phyloP scores from a whole-genome alignment of 2,329 filamentous ascomycete species.

The Colletotrichum siamense region DNA sequence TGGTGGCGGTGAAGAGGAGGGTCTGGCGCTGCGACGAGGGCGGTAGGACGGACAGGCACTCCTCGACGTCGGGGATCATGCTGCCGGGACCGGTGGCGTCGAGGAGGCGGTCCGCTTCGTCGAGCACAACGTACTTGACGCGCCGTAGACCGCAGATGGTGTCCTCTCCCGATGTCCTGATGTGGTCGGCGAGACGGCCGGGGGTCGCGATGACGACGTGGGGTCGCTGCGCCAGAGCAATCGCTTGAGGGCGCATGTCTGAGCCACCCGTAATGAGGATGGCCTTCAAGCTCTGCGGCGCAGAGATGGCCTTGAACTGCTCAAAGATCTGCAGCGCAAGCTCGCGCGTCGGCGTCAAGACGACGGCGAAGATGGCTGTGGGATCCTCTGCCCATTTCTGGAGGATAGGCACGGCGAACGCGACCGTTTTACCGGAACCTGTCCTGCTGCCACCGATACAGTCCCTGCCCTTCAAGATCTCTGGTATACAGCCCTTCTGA shows the following conservation, averaged over 20 bases:
- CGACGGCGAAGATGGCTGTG: conserved; percentile 85
- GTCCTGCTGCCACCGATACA: conserved; percentile 95
- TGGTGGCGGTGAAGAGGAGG: conserved; percentile 92
- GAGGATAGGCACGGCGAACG: conserved; percentile 92
- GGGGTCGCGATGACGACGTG: conserved; percentile 96
- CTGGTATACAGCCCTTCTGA: conserved; percentile 90
- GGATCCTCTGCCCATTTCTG: conserved; percentile 95
- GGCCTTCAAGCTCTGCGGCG: conserved; percentile 85
- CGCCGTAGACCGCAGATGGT: conserved; percentile 82
- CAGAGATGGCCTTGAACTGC: conserved; percentile 91
- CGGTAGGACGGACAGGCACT: conserved; percentile 83
- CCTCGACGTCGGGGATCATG: conserved; percentile 94
- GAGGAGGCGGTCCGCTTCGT: conserved; percentile 92
- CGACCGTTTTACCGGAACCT: conserved; percentile 96
- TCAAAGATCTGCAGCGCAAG: conserved; percentile 95
- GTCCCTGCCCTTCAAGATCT: conserved; percentile 88
- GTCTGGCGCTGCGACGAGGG: conserved; percentile 84
- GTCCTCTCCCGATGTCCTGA: conserved; percentile 88
- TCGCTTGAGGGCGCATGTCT: conserved; percentile 91
- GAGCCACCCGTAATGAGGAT: conserved; percentile 90
- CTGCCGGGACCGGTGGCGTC: conserved; percentile 75
- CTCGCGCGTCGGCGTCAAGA: conserved; percentile 90
- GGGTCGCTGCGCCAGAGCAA: conserved; percentile 80
- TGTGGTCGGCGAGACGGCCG: conserved; percentile 90
- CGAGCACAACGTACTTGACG: conserved; percentile 86